Evolutionary conservation across 371 early-diverging fungal species (phyloP), one percentile per base, ranked within the genome.

Genomic region (Chytridium lagenaria): DNA sequence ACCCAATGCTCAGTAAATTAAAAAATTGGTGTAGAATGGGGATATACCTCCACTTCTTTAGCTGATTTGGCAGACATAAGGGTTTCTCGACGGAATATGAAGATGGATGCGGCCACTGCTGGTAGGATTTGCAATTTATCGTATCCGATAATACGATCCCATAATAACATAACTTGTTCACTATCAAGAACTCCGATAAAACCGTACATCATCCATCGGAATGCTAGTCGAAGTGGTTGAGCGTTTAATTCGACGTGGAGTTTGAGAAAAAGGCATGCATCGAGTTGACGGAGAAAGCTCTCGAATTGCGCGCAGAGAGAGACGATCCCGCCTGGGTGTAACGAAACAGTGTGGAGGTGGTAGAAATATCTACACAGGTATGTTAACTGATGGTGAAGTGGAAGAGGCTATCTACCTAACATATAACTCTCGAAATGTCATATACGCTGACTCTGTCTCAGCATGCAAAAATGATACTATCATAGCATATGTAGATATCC

Each of bases 81-180:
- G 37, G 63, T 16, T 39, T 79, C 82, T 23, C 75, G 67, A 50
- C 81, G 38, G 50, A 75, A 79, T 30, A 49, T 23, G 72, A 82
- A 80, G 28, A 83, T 19, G 12, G 80, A 74, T 1, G 72, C 81
- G 1, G 83, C 83, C 22, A 79, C 77, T 3, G 81, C 73, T 7
- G 76, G 59, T 15, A 84, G 65, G n/a, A 84, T 19, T 55, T 74
- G 78, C 49, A 76, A 39, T 31, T 49, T 36, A 28, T 78, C 83
- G 72, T 68, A 85, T 0, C 77, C 85, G 31, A 85, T 30, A 22
- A 85, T 72, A 26, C 85, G 75, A 57, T 85, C 85, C 85, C 85
- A 85, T n/a, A 85, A 50, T 31, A 79, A 61, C 31, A 85, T 63
- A 1, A 82, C 79, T 69, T 85, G 83, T 40, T 82, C 84, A 26